Evolutionary conservation across 192 early-diverging fungal species (phyloP), one percentile per base, ranked within the genome.

Genomic region (Coemansia sp.): DNA sequence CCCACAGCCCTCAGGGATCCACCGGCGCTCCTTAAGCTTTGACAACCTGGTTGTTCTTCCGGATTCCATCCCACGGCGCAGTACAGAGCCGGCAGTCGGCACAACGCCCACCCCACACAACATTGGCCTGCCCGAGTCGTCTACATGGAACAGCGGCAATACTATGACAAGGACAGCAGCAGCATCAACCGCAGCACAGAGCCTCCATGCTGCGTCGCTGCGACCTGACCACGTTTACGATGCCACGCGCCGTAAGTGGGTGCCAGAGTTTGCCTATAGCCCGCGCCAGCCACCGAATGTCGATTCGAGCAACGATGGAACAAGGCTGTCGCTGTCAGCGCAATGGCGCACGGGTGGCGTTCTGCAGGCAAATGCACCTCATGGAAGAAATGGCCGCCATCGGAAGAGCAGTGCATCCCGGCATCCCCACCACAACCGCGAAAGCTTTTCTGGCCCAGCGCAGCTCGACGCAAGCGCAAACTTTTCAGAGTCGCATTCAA

Each of bases 371-470:
- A 4, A 7, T 10, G n/a, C 59, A 40, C 58, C 59, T 31, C 53
- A 61, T 61, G 28, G 58, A 56, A 16, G 28, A 33, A 33, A 48
- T 12, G 12, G 16, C 10, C 42, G 68, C 61, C 52, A 33, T 61
- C 59, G 40, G 28, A 28, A 30, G 35, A 8, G 45, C 18, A 49
- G 43, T 58, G 31, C 52, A 13, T 43, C 16, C 49, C 42, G 15
- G 34, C 51, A 43, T 43, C 26, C 29, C 20, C 39, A 65, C 59
- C 60, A 37, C 64, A 64, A 77, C 53, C 77, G 72, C 18, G 77
- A 80, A 66, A 80, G 77, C 66, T 80, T 80, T 49, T 80, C 77
- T 28, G 77, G 68, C 10, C 72, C 77, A 2, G 72, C 72, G 21
- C 77, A 80, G 49, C 63, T 80, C 16, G 77, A 74, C 16, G 68